phyloP scores from a whole-genome alignment of 2,329 filamentous ascomycete genomes.

The Trichothecium roseum region DNA sequence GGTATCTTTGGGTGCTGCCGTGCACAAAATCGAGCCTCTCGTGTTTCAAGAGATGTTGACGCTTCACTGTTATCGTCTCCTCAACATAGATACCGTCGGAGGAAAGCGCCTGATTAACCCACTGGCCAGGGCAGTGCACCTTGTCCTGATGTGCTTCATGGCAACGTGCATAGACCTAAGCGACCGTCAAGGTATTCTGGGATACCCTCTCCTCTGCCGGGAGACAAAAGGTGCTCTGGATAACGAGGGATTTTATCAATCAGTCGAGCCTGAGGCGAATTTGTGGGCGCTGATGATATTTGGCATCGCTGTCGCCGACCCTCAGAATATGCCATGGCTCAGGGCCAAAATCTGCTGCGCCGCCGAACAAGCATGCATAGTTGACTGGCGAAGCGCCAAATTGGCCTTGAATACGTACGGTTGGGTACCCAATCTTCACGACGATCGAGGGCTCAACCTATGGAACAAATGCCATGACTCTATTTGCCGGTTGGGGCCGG shows the following conservation, averaged over 20 bases:
- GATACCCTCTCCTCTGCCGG: conserved; percentile 4
- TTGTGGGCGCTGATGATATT: no score
- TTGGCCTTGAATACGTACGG: no score
- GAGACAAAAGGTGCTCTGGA: conserved; percentile 5
- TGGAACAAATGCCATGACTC: no score
- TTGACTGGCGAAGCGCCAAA: no score
- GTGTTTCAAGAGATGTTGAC: conserved; percentile 15
- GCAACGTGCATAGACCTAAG: conserved; percentile 10
- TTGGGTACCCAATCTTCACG: no score
- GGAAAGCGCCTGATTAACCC: conserved; percentile 2
- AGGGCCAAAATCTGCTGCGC: no score
- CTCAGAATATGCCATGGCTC: no score
- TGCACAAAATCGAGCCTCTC: conserved; percentile 8
- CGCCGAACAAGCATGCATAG: no score
- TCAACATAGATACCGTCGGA: conserved; percentile 9
- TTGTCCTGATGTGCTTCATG: conserved; percentile 16
- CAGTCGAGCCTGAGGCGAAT: no score
- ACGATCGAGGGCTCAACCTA: no score
- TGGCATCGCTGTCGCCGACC: no score
- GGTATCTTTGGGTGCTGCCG: conserved; percentile 3
- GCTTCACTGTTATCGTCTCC: conserved; percentile 14
- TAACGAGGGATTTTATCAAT: background rate
- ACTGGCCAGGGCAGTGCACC: conserved; percentile 11
- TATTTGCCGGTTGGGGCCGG: no score
- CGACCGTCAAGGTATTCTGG: conserved; percentile 4